phyloP scores from a whole-genome alignment of 2,329 filamentous ascomycete genomes.

The Xylariomycetidae sp. region DNA sequence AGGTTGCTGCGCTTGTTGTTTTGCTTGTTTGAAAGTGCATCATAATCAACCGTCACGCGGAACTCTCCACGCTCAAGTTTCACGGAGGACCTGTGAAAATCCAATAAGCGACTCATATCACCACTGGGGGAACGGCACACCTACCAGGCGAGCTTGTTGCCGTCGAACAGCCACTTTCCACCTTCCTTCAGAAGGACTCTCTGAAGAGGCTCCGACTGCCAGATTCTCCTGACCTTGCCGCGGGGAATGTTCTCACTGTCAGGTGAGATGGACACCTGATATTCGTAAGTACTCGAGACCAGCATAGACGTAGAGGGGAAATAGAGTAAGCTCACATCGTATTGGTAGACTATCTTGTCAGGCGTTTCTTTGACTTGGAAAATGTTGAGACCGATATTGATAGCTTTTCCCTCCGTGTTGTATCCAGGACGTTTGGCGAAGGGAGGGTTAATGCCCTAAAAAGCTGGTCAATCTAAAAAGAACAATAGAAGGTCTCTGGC shows the following conservation, averaged over 20 bases:
- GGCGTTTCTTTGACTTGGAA: conserved; percentile 63
- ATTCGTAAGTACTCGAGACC: conserved; percentile 9
- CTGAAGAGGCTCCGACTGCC: conserved; percentile 61
- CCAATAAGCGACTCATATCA: too few species aligned
- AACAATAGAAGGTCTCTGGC: too few species aligned
- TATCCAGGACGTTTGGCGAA: conserved; percentile 48
- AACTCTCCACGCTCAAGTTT: conserved; percentile 43
- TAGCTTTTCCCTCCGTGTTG: conserved; percentile 51
- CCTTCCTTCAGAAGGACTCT: conserved; percentile 43
- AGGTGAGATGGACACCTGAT: conserved; percentile 62
- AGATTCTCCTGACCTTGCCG: conserved; percentile 69
- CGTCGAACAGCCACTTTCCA: conserved; percentile 68
- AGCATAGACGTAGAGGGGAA: too few species aligned
- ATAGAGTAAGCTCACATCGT: conserved; percentile 61
- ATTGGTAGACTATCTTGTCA: conserved; percentile 67
- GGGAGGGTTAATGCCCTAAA: conserved; percentile 11
- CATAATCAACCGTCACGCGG: conserved; percentile 65
- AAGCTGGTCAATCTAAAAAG: too few species aligned
- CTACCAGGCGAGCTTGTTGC: conserved; percentile 81
- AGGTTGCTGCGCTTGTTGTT: conserved; percentile 27
- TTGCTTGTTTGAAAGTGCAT: conserved; percentile 35
- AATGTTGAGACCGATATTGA: conserved; percentile 64
- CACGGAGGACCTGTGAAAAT: conserved; percentile 29
- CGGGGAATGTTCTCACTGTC: conserved; percentile 51
- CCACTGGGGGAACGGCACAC: too few species aligned